Evolutionary conservation across 1,139 yeast species (phyloP).

Genomic region (Saccharomyces pastorianus): DNA sequence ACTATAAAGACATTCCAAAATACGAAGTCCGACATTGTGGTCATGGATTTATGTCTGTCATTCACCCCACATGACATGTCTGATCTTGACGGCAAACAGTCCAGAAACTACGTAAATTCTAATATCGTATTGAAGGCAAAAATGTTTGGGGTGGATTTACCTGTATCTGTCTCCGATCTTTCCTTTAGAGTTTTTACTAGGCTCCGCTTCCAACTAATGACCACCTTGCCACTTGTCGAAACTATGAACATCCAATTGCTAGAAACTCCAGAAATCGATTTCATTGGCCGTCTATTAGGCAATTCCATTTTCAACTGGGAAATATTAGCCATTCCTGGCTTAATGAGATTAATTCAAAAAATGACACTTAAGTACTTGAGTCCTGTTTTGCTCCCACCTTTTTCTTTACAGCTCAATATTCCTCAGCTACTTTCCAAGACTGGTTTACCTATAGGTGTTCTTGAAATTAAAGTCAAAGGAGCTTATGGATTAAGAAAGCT

Average conservation of each 20-base stretch:
- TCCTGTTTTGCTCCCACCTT: slow-evolving; percentile 78
- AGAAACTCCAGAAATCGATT: slow-evolving; percentile 83
- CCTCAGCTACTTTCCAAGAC: slow-evolving; percentile 87
- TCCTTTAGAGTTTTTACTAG: slow-evolving; percentile 63
- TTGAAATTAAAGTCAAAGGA: slow-evolving; percentile 56
- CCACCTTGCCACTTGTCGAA: slow-evolving; percentile 85
- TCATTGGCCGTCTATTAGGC: slow-evolving; percentile 61
- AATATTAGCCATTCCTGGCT: slow-evolving; percentile 76
- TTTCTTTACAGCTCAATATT: slow-evolving; percentile 83
- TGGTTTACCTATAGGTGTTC: slow-evolving; percentile 79
- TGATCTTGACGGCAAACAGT: slow-evolving; percentile 76
- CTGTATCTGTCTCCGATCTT: slow-evolving; percentile 54
- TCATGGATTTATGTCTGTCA: slow-evolving; percentile 90
- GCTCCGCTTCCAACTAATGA: slow-evolving; percentile 79
- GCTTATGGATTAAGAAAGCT: slow-evolving; percentile 66
- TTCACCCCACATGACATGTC: slow-evolving; percentile 84
- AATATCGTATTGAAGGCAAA: slow-evolving; percentile 59
- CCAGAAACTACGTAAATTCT: slow-evolving; percentile 77
- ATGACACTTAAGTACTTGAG: slow-evolving; percentile 82
- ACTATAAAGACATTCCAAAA: slow-evolving; percentile 80
- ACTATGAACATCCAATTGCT: slow-evolving; percentile 77
- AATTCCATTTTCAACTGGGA: slow-evolving; percentile 83
- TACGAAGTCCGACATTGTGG: slow-evolving; percentile 83
- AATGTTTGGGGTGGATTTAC: slow-evolving; percentile 57
- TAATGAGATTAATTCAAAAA: slow-evolving; percentile 69